Conservation (phyloP, 768 basidiomycete species). For the Russula foetens region DNA sequence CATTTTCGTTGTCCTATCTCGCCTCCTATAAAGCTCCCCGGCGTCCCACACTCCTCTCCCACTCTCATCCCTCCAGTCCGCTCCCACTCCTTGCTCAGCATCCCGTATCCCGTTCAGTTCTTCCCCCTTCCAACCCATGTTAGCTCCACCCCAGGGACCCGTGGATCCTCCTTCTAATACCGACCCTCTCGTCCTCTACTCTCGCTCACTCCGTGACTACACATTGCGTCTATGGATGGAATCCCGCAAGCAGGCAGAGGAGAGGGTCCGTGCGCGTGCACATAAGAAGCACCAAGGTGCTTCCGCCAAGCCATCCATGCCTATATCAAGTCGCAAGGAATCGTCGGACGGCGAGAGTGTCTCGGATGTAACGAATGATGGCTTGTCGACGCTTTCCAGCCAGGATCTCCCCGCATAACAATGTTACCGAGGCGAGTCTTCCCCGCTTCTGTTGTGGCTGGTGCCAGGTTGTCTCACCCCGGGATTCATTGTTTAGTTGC, state of each 20-base stretch:
- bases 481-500: not conserved
- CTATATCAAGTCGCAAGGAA: not conserved
- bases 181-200: slow-evolving; percentile 39
- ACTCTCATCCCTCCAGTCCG: not conserved
- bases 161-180: not conserved
- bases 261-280: slow-evolving; percentile 26
- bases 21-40: not conserved
- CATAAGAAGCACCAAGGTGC: slow-evolving; percentile 16
- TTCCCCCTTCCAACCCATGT: not conserved
- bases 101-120: not conserved
- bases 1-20: not conserved
- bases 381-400: not conserved
- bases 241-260: slow-evolving; percentile 50
- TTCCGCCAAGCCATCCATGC: not conserved
- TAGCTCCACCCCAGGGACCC: not conserved
- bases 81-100: not conserved
- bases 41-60: not conserved
- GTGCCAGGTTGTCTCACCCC: not conserved
- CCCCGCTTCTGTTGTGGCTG: not conserved
- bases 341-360: not conserved
- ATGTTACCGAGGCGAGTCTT: not conserved
- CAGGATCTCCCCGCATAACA: not conserved
- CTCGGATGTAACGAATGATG: not conserved
- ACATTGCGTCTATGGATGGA: slow-evolving; percentile 62
- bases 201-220: slow-evolving; percentile 58